Percentiles rank a stretch among this genome's conserved stretches.
phyloP scores from a whole-genome alignment of 306 rosid species.

The Quercus glauca region DNA sequence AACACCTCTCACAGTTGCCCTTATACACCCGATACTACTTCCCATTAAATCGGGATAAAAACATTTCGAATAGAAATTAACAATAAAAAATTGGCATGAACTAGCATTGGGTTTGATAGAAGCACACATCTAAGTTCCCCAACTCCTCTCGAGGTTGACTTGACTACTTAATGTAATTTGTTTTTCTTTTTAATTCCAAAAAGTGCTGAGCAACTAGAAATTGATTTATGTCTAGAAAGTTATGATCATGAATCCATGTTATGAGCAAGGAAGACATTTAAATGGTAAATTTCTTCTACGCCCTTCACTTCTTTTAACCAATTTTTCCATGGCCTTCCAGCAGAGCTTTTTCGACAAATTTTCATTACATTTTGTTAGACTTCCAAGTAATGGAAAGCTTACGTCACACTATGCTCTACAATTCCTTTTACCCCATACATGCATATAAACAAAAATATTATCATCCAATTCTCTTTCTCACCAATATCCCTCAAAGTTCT shows the following conservation, averaged over 20 bases:
- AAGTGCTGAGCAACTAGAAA: not conserved
- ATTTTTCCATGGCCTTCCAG: too few species aligned
- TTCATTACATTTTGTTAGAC: too few species aligned
- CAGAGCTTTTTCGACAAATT: too few species aligned
- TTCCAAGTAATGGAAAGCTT: not conserved
- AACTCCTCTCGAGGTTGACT: not conserved
- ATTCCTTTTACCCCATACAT: not conserved
- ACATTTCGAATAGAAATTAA: not conserved
- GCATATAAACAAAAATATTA: not conserved
- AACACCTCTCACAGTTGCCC: not conserved
- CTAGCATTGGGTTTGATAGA: not conserved
- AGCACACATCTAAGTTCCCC: not conserved
- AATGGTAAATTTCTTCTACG: not conserved
- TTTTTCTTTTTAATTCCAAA: too few species aligned
- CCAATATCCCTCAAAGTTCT: not conserved
- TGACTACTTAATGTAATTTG: too few species aligned
- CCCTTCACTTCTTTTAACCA: too few species aligned
- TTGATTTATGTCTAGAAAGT: not conserved
- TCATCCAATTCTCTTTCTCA: not conserved
- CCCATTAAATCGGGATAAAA: not conserved
- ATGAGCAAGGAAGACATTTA: not conserved
- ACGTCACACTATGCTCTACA: not conserved
- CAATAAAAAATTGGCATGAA: not conserved
- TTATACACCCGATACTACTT: not conserved
- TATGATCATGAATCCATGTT: not conserved